These are phyloP conservation scores for Theobroma cacao DNA, from an alignment of 345 rosid genomes.

Conservation along the genomic window DNA sequence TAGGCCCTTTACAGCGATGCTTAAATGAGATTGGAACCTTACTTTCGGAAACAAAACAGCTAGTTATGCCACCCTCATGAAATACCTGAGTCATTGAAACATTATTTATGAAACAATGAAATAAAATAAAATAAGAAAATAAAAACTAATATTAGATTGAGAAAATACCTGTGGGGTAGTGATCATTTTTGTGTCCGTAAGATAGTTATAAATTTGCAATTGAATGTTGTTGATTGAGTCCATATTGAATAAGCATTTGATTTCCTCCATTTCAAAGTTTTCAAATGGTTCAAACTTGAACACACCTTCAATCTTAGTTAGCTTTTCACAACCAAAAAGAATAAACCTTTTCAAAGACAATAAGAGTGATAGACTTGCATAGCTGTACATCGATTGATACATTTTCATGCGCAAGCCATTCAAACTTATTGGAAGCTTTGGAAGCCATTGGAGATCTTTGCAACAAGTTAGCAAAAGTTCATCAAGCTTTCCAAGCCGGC, in stretches of 20 bases:
- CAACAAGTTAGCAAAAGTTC: conserved; percentile 7
- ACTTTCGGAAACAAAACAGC: conserved; percentile 15
- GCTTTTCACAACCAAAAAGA: conserved; percentile 15
- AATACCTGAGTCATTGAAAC: conserved; percentile 7
- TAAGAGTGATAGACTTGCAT: neutral
- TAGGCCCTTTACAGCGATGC: neutral
- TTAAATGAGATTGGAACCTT: neutral
- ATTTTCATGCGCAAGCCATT: too few species aligned
- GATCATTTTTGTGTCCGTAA: conserved; percentile 5
- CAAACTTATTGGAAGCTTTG: conserved; percentile 18
- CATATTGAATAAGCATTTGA: neutral
- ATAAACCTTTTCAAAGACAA: neutral
- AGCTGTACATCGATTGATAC: neutral
- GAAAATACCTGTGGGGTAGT: conserved; percentile 15
- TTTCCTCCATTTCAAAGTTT: neutral
- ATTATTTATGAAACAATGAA: neutral
- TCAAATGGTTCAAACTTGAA: conserved; percentile 14
- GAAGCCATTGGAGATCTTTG: neutral
- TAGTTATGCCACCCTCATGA: conserved; percentile 20
- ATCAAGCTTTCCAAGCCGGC: conserved; percentile 4
- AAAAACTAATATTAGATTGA: too few species aligned
- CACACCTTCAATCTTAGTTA: conserved; percentile 13
- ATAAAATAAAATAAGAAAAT: too few species aligned
- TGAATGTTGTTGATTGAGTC: neutral
- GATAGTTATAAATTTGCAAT: neutral